phyloP scores from a whole-genome alignment of 2,329 filamentous ascomycete species.

The Dendrostoma leiphaemia region DNA sequence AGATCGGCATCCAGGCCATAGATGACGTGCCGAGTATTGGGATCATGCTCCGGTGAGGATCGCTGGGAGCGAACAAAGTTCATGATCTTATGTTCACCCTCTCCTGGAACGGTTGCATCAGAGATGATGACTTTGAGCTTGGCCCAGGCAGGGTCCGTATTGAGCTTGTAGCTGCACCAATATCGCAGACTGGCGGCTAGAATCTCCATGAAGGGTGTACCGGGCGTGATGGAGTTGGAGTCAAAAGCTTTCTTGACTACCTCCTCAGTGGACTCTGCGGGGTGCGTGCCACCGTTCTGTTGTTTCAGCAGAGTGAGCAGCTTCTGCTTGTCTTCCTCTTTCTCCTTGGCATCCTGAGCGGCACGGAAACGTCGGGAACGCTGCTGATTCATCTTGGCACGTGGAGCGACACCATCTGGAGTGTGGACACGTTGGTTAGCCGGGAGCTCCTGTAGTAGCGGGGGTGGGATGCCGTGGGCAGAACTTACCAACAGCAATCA shows the following conservation, averaged over 20 bases:
- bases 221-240: slow-evolving; percentile 81
- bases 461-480: background rate
- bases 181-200: slow-evolving; percentile 87
- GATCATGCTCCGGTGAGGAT: slow-evolving; percentile 85
- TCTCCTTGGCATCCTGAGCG: slow-evolving; percentile 90
- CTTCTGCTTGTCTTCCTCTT: slow-evolving; percentile 87
- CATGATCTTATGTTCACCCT: slow-evolving; percentile 99
- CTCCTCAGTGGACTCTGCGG: slow-evolving; percentile 59
- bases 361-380: slow-evolving; percentile 92
- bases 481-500: slow-evolving; percentile 88
- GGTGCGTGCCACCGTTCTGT: slow-evolving; percentile 65
- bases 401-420: slow-evolving; percentile 88
- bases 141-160: slow-evolving; percentile 93
- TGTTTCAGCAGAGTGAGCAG: slow-evolving; percentile 80
- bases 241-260: slow-evolving; percentile 90
- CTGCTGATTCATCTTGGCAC: slow-evolving; percentile 99
- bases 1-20: slow-evolving; percentile 97
- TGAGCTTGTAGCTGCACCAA: slow-evolving; percentile 97
- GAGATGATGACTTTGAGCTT: slow-evolving; percentile 98
- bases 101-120: slow-evolving; percentile 93
- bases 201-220: slow-evolving; percentile 98
- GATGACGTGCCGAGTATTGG: slow-evolving; percentile 96
- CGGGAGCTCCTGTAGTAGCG: background rate
- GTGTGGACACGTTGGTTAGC: slow-evolving; percentile 25
- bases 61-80: slow-evolving; percentile 94